Percentiles rank a stretch among this genome's conserved stretches.
Conservation (phyloP, 1,139 yeast genomes). For the Taiozyma sp. region DNA sequence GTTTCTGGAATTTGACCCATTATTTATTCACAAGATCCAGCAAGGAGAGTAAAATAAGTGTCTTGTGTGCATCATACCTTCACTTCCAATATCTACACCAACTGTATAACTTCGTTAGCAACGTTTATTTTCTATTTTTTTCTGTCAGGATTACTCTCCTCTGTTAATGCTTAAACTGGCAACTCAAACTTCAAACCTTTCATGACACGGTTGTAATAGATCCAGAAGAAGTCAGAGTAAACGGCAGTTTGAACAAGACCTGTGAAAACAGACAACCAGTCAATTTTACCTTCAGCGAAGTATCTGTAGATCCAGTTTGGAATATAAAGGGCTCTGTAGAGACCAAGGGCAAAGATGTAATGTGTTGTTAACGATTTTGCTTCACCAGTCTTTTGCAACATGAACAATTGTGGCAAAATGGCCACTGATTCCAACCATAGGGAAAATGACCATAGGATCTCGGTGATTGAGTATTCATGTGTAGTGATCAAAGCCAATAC, state of each 20-base stretch:
- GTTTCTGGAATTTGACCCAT: too few relatives aligned
- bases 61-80: too few relatives aligned
- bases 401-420: slow-evolving; percentile 85
- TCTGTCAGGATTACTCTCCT: too few relatives aligned
- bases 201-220: slow-evolving; percentile 81
- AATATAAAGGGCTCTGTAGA: slow-evolving; percentile 82
- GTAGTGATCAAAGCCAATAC: slow-evolving; percentile 64
- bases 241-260: slow-evolving; percentile 83
- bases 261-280: slow-evolving; percentile 66
- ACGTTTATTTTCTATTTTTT: not conserved
- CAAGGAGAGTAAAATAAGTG: too few relatives aligned
- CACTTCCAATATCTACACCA: too few relatives aligned
- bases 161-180: slow-evolving; percentile 34
- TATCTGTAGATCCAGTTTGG: slow-evolving; percentile 96
- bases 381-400: slow-evolving; percentile 86
- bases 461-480: slow-evolving; percentile 55
- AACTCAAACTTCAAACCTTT: slow-evolving; percentile 78
- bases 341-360: slow-evolving; percentile 89
- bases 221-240: slow-evolving; percentile 92
- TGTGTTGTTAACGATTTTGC: slow-evolving; percentile 87
- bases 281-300: slow-evolving; percentile 61
- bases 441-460: slow-evolving; percentile 72
- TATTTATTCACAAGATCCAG: too few relatives aligned
- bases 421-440: slow-evolving; percentile 90
- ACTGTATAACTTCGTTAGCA: not conserved